Conservation (phyloP, 2,329 filamentous ascomycete species). For the Alternaria panax region DNA sequence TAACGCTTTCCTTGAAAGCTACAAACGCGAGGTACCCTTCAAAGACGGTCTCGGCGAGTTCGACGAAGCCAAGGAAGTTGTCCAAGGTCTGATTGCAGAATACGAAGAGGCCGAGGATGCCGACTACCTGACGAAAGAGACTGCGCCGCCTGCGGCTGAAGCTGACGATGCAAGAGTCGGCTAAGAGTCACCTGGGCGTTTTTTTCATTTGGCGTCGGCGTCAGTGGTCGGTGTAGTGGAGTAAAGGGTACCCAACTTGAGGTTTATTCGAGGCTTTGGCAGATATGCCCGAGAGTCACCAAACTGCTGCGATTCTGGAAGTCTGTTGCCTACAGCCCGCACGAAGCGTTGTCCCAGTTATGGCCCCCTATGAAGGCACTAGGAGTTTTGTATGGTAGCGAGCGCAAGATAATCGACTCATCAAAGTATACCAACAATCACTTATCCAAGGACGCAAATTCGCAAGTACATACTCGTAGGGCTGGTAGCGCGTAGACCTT, state of each 20-base stretch:
- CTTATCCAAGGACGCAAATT: neutral
- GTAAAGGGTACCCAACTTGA: constrained; percentile 1
- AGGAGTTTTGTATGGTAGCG: neutral
- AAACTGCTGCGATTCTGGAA: neutral
- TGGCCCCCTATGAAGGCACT: neutral
- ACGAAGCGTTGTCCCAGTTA: neutral
- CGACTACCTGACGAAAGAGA: constrained; percentile 83
- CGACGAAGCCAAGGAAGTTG: constrained; percentile 91
- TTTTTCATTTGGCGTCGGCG: constrained; percentile 5
- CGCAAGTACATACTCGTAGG: neutral
- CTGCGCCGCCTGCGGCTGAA: constrained; percentile 52
- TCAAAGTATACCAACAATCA: neutral
- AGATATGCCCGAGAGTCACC: neutral
- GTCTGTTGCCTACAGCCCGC: neutral
- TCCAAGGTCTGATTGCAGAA: constrained; percentile 88
- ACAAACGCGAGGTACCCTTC: constrained; percentile 95
- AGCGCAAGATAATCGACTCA: neutral
- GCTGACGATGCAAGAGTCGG: constrained; percentile 43
- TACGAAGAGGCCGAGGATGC: constrained; percentile 94
- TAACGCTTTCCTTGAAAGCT: constrained; percentile 94
- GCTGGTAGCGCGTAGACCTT: neutral
- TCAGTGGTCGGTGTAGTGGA: constrained; percentile 6
- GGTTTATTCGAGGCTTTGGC: constrained; percentile 3
- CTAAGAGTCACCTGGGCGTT: constrained; percentile 8
- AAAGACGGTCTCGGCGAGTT: constrained; percentile 92